These are phyloP conservation scores for Monosporascus sp. DNA, from an alignment of 2,329 filamentous ascomycete species.

Conservation along the genomic window DNA sequence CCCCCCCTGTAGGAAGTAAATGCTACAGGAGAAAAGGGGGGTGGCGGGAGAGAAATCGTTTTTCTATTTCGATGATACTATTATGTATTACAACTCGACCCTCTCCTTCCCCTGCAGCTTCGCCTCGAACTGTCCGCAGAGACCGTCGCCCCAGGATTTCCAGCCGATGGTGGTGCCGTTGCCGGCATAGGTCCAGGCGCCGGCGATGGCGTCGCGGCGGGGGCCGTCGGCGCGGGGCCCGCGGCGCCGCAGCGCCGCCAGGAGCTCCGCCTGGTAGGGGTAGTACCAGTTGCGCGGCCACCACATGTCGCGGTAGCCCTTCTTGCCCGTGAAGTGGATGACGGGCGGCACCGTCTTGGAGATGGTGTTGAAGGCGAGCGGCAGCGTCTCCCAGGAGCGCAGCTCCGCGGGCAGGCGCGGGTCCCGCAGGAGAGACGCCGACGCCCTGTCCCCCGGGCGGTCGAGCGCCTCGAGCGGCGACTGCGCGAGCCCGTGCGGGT, in stretches of 20 bases:
- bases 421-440: background rate
- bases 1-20: too few species aligned
- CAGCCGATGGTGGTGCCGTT: background rate
- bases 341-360: conserved; percentile 31
- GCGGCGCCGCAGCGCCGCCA: conserved; percentile 7
- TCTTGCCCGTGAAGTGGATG: conserved; percentile 35
- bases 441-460: background rate
- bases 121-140: conserved; percentile 2
- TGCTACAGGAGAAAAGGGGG: too few species aligned
- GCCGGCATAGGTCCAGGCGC: conserved; percentile 1
- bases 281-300: conserved; percentile 35
- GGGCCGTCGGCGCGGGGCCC: background rate
- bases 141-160: conserved; percentile 1
- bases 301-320: conserved; percentile 25
- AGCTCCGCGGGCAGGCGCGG: conserved; percentile 8
- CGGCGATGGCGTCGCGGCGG: background rate
- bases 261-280: conserved; percentile 26
- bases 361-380: conserved; percentile 32
- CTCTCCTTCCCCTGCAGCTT: conserved; percentile 2
- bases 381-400: conserved; percentile 21
- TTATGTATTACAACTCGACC: background rate
- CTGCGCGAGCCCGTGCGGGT: background rate
- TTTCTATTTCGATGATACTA: background rate
- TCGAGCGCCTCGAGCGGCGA: conserved; percentile 1
- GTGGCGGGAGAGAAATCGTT: too few species aligned